Evolutionary conservation across 495 filamentous ascomycete species (phyloP).

Genomic region (Glonium stellatum): DNA sequence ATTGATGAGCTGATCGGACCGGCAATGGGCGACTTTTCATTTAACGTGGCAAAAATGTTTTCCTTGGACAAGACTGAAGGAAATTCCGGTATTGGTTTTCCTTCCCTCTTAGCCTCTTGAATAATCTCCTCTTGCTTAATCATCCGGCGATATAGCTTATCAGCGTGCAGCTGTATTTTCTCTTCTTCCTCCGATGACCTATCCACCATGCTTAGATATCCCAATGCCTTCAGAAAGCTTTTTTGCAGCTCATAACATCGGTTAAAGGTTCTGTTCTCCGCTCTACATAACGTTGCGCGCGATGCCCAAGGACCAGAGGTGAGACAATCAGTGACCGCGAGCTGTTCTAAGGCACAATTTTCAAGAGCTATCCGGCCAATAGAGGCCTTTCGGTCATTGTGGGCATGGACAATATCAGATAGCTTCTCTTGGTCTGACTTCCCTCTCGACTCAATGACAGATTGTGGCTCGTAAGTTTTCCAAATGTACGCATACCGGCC

Average conservation of each 20-base stretch:
- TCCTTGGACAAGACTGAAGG: conserved; percentile 25
- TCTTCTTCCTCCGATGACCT: conserved; percentile 68
- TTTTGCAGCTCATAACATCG: conserved; percentile 77
- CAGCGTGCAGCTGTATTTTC: conserved; percentile 90
- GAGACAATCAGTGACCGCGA: conserved; percentile 69
- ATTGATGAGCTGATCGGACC: too few relatives aligned
- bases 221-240: conserved; percentile 82
- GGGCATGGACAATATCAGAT: conserved; percentile 67
- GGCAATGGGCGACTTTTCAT: conserved; percentile 1
- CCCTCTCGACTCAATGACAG: conserved; percentile 52
- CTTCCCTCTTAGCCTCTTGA: conserved; percentile 51
- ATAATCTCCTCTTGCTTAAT: conserved; percentile 65
- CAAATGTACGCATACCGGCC: conserved; percentile 92
- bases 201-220: conserved; percentile 66
- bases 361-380: conserved; percentile 81
- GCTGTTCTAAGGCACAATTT: conserved; percentile 85
- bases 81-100: conserved; percentile 24
- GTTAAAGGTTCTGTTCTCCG: conserved; percentile 62
- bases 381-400: conserved; percentile 69
- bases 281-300: conserved; percentile 64
- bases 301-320: conserved; percentile 52
- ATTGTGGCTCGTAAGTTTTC: conserved; percentile 71
- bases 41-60: conserved; percentile 15
- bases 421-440: conserved; percentile 70
- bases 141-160: conserved; percentile 81